Evolutionary conservation across 768 basidiomycete genomes (phyloP), one percentile per base, ranked within the genome.

Genomic region (Cystofilobasidium macerans): DNA sequence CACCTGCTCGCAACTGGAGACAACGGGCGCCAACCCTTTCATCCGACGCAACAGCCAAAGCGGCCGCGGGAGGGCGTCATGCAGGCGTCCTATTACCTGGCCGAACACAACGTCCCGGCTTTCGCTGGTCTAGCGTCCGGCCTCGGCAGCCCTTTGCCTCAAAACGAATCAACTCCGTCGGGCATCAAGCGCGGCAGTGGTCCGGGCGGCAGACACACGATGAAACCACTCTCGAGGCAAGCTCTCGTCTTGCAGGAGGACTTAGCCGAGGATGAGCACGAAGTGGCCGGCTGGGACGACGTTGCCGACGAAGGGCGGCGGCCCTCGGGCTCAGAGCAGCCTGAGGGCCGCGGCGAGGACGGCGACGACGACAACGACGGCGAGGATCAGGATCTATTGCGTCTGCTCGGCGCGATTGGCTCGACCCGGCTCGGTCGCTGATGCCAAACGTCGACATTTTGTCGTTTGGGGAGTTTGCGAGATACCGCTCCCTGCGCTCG

Each of bases 201-300:
- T n/a, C n/a, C n/a, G n/a, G n/a, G n/a, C n/a, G n/a, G n/a, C n/a
- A n/a, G n/a, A n/a, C n/a, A n/a, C n/a, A n/a, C n/a, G n/a, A n/a
- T n/a, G n/a, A n/a, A n/a, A n/a, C n/a, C n/a, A n/a, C n/a, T n/a
- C n/a, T n/a, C n/a, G n/a, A n/a, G n/a, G n/a, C n/a, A n/a, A n/a
- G 2, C 30, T 6, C 51, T 18, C 28, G 8, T 54, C 9, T 5
- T 7, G 28, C 53, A 43, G 8, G 58, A 35, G 3, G 60, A 18
- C 36, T 32, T 35, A 4, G 45, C 35, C 13, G 54, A 45, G 36
- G 43, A 43, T 20, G 28, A 33, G 24, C 53, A 67, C 12, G 51
- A 22, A 28, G n/a, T n/a, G n/a, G n/a, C n/a, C n/a, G 60, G 48
- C 22, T 66, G 58, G 65, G 65, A 66, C 38, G 65, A 66, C 28